phyloP scores from a whole-genome alignment of 306 rosid genomes.

The Cicer arietinum region DNA sequence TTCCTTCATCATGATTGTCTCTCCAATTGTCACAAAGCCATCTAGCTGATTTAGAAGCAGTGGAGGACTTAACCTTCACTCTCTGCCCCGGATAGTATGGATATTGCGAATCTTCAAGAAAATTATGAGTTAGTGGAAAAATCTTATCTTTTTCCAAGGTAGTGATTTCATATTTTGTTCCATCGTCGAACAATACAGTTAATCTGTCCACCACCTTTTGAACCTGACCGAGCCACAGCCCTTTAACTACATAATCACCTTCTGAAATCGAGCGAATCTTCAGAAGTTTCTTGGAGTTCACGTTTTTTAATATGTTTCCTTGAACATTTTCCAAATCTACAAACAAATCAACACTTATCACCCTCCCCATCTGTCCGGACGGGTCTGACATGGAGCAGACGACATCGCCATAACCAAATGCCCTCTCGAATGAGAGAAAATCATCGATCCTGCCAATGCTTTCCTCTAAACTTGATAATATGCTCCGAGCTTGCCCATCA shows the following conservation, averaged over 20 bases:
- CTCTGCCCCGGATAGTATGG: conserved; percentile 97
- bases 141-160: conserved; percentile 69
- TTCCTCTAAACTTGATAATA: conserved; percentile 88
- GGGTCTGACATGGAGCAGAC: conserved; percentile 70
- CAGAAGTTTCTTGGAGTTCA: conserved; percentile 66
- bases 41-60: conserved; percentile 66
- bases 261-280: conserved; percentile 82
- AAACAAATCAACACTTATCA: conserved; percentile 64
- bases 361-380: conserved; percentile 90
- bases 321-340: conserved; percentile 77
- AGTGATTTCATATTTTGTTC: conserved; percentile 66
- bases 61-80: conserved; percentile 69
- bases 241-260: conserved; percentile 77
- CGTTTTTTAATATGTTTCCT: conserved; percentile 68
- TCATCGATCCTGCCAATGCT: conserved; percentile 92
- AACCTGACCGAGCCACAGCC: conserved; percentile 92
- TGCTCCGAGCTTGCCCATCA: conserved; percentile 83
- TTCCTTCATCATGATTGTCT: conserved; percentile 74
- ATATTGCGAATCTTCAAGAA: conserved; percentile 84
- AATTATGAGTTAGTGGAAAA: conserved; percentile 62
- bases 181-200: conserved; percentile 76
- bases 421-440: conserved; percentile 85
- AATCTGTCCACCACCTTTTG: conserved; percentile 76
- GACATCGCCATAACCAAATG: conserved; percentile 80
- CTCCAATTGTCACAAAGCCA: conserved; percentile 90